Evolutionary conservation across 129 eudicot genomes (phyloP).

Genomic region (Ambrosia artemisiifolia): DNA sequence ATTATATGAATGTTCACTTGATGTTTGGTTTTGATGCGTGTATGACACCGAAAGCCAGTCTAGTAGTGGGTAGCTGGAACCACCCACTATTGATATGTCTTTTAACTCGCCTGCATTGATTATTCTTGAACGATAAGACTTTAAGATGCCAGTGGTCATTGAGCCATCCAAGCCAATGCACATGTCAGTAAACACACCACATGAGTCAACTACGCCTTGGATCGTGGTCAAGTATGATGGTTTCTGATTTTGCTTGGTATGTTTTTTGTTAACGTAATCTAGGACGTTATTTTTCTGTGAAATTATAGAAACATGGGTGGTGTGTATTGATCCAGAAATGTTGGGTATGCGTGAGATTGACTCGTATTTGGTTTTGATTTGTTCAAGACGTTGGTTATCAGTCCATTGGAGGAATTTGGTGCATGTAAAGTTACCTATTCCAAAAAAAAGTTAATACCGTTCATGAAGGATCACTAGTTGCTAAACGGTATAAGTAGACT

Average conservation of each 20-base stretch:
- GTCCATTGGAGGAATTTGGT: conserved; percentile 80
- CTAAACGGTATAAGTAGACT: conserved; percentile 68
- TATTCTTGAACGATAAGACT: conserved; percentile 50
- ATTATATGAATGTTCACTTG: conserved; percentile 66
- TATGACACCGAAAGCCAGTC: conserved; percentile 63
- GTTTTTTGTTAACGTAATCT: too few relatives aligned
- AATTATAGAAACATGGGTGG: conserved; percentile 36
- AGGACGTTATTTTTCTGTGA: too few relatives aligned
- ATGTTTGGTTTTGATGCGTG: conserved; percentile 53
- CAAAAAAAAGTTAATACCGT: conserved; percentile 58
- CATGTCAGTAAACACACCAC: conserved; percentile 56
- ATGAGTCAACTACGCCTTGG: conserved; percentile 40
- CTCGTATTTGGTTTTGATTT: conserved; percentile 39
- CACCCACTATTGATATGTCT: conserved; percentile 46
- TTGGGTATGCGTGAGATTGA: conserved; percentile 52
- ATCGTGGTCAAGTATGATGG: conserved; percentile 35
- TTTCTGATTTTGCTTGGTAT: conserved; percentile 33
- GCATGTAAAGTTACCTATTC: conserved; percentile 69
- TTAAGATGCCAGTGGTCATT: conserved; percentile 58
- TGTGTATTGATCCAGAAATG: conserved; percentile 34
- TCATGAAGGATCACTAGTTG: conserved; percentile 75
- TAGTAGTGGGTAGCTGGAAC: conserved; percentile 38
- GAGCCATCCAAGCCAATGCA: conserved; percentile 80
- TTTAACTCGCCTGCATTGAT: conserved; percentile 43
- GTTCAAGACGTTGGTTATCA: conserved; percentile 25